These are phyloP conservation scores for Fusarium sublunatum DNA, from an alignment of 2,329 filamentous ascomycete genomes.

Conservation along the genomic window DNA sequence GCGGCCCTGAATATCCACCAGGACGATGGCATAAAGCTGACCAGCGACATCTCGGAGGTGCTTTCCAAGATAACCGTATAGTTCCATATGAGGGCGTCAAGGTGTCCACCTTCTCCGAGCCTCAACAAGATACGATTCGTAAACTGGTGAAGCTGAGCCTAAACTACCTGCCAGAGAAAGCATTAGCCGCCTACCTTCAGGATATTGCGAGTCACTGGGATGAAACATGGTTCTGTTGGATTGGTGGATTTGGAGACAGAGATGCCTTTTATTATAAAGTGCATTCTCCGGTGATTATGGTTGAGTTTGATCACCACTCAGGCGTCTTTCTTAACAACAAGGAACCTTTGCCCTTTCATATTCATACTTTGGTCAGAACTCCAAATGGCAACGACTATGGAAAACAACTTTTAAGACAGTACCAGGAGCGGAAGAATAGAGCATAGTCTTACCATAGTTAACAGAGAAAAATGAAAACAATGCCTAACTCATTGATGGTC, in stretches of 20 bases:
- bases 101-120: conserved; percentile 20
- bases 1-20: conserved; percentile 71
- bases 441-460: no score
- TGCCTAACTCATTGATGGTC: no score
- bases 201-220: conserved; percentile 64
- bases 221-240: conserved; percentile 83
- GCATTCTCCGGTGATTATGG: conserved; percentile 76
- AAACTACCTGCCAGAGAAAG: conserved; percentile 16
- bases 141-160: conserved; percentile 11
- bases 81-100: conserved; percentile 78
- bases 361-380: conserved; percentile 76
- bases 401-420: no score
- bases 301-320: conserved; percentile 82
- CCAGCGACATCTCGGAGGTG: conserved; percentile 79
- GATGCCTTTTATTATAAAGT: conserved; percentile 82
- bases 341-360: conserved; percentile 79
- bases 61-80: conserved; percentile 78
- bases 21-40: conserved; percentile 82
- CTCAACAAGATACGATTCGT: conserved; percentile 9
- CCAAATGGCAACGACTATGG: conserved; percentile 83
- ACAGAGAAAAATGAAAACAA: no score
- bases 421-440: no score
- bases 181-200: conserved; percentile 53
- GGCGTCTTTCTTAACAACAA: conserved; percentile 79
- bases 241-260: conserved; percentile 72